Evolutionary conservation across 495 filamentous ascomycete genomes (phyloP).

Genomic region (Xylaria palmicola): DNA sequence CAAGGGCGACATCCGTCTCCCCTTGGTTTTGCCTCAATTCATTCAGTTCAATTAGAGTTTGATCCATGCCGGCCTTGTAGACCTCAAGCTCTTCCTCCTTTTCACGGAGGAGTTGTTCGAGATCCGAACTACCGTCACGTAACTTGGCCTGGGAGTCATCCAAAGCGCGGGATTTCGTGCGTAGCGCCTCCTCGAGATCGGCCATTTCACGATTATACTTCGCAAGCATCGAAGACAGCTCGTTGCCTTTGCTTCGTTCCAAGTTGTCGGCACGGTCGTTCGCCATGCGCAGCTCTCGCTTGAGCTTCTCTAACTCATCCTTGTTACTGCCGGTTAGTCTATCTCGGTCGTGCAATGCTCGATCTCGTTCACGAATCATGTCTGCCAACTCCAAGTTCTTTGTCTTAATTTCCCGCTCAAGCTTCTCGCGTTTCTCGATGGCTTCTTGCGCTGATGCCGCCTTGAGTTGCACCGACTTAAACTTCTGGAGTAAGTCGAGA

Average conservation of each 20-base stretch:
- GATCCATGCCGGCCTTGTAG: constrained; percentile 95
- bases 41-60: constrained; percentile 86
- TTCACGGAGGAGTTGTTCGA: constrained; percentile 77
- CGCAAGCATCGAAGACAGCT: constrained; percentile 88
- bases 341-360: constrained; percentile 91
- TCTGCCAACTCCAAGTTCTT: constrained; percentile 98
- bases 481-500: constrained; percentile 89
- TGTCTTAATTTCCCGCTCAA: constrained; percentile 95
- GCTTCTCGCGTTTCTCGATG: constrained; percentile 89
- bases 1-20: constrained; percentile 76
- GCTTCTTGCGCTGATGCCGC: constrained; percentile 96
- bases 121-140: constrained; percentile 78
- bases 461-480: constrained; percentile 93
- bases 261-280: constrained; percentile 90
- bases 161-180: constrained; percentile 82
- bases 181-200: constrained; percentile 87
- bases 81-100: constrained; percentile 98
- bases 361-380: constrained; percentile 96
- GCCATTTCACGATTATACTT: constrained; percentile 97
- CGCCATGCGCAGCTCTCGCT: constrained; percentile 92
- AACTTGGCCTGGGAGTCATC: constrained; percentile 79
- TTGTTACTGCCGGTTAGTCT: constrained; percentile 79
- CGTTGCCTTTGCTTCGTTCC: constrained; percentile 87
- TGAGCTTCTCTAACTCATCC: constrained; percentile 93
- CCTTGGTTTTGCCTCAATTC: constrained; percentile 70